Conservation (phyloP, 352 stramenopile genomes). For the Peronospora destructor region DNA sequence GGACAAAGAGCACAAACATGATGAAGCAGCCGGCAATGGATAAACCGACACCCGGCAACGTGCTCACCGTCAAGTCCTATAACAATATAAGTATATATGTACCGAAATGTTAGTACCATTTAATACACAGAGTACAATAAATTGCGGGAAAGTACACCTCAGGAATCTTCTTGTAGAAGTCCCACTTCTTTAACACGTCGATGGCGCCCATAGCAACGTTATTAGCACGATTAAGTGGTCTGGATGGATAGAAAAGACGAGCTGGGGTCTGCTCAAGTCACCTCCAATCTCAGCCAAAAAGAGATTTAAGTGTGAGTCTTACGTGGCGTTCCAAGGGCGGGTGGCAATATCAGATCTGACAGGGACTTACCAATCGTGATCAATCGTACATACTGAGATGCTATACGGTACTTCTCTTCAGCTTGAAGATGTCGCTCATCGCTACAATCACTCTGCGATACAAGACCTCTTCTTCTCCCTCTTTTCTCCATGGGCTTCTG, state of each 20-base stretch:
- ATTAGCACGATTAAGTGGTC: neutral
- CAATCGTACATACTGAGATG: slow-evolving; percentile 5
- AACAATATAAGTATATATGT: slow-evolving; percentile 2
- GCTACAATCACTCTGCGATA: slow-evolving; percentile 6
- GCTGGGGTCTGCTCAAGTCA: too few species aligned
- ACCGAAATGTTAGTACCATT: slow-evolving; percentile 6
- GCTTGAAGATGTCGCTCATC: slow-evolving; percentile 3
- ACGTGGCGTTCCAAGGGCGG: slow-evolving; percentile 16
- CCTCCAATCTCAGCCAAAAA: too few species aligned
- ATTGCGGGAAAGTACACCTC: slow-evolving; percentile 34
- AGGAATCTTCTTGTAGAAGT: slow-evolving; percentile 90
- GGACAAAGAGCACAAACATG: slow-evolving; percentile 86
- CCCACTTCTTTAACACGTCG: slow-evolving; percentile 87
- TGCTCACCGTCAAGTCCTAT: slow-evolving; percentile 81
- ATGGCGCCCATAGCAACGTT: slow-evolving; percentile 60
- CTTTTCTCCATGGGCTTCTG: slow-evolving; percentile 65
- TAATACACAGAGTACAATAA: neutral
- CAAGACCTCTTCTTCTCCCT: neutral
- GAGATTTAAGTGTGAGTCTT: slow-evolving; percentile 3
- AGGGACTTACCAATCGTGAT: neutral
- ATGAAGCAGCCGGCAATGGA: slow-evolving; percentile 82
- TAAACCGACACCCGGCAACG: slow-evolving; percentile 75
- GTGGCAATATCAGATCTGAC: slow-evolving; percentile 2
- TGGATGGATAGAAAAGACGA: neutral
- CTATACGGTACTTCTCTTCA: neutral